phyloP scores from a whole-genome alignment of 345 rosid species.

The Boechera stricta region DNA sequence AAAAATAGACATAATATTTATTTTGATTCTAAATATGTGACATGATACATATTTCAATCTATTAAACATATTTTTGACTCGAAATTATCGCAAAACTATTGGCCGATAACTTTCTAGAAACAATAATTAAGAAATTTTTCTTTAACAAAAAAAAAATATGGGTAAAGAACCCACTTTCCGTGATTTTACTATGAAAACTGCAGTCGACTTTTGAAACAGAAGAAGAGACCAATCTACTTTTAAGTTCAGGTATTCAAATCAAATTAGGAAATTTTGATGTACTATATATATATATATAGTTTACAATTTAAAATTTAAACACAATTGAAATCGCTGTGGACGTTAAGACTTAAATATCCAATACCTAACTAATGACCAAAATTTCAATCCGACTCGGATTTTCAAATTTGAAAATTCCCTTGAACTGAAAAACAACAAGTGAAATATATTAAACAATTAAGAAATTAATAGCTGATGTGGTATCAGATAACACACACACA shows the following conservation, averaged over 20 bases:
- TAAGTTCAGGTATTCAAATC: constrained; percentile 25
- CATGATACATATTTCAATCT: neutral
- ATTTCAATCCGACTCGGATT: constrained; percentile 17
- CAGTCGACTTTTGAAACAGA: constrained; percentile 18
- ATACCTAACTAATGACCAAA: constrained; percentile 39
- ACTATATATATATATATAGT: neutral
- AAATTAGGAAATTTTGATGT: constrained; percentile 22
- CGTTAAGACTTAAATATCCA: constrained; percentile 38
- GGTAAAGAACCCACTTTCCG: constrained; percentile 14
- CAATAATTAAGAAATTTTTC: neutral
- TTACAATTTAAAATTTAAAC: constrained; percentile 1
- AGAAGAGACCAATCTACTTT: constrained; percentile 32
- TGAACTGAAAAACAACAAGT: constrained; percentile 27
- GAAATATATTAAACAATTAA: neutral
- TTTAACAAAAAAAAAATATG: neutral
- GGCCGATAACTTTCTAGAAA: constrained; percentile 24
- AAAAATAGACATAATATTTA: neutral
- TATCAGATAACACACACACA: constrained; percentile 11
- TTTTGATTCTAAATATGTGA: no score
- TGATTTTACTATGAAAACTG: constrained; percentile 25
- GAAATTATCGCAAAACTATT: constrained; percentile 1
- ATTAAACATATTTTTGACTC: neutral
- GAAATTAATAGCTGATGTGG: constrained; percentile 26
- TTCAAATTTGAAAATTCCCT: constrained; percentile 14
- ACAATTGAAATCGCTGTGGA: constrained; percentile 32